Percentiles rank a stretch among this genome's conserved stretches.
phyloP scores from a whole-genome alignment of 2,329 filamentous ascomycete genomes.

The Epichloe sylvatica region DNA sequence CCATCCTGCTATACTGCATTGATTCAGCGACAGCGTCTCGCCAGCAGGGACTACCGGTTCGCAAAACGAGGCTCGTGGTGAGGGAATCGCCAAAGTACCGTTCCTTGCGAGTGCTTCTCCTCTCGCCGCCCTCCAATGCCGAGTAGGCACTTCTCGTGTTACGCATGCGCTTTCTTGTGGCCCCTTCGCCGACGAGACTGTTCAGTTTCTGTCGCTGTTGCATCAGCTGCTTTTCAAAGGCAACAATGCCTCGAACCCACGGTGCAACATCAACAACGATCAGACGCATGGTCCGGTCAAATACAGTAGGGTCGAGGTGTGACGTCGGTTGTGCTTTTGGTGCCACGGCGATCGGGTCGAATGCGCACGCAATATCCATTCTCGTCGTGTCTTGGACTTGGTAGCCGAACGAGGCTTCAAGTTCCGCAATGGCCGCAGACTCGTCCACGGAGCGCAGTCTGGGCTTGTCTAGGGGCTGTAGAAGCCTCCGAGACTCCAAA shows the following conservation, averaged over 20 bases:
- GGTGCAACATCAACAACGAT: slow-evolving; percentile 72
- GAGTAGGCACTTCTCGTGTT: slow-evolving; percentile 63
- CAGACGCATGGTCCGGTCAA: slow-evolving; percentile 55
- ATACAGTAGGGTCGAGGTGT: slow-evolving; percentile 53
- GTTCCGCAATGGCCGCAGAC: slow-evolving; percentile 17
- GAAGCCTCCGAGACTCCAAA: not conserved
- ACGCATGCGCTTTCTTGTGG: slow-evolving; percentile 38
- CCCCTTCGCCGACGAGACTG: slow-evolving; percentile 47
- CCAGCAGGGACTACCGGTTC: slow-evolving; percentile 42
- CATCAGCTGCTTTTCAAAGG: slow-evolving; percentile 59
- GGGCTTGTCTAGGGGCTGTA: not conserved
- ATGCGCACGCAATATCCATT: slow-evolving; percentile 42
- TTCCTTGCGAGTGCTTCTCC: slow-evolving; percentile 53
- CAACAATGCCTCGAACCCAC: slow-evolving; percentile 74
- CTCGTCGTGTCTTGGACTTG: slow-evolving; percentile 24
- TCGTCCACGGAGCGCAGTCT: slow-evolving; percentile 20
- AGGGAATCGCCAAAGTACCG: slow-evolving; percentile 54
- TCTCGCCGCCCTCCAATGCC: slow-evolving; percentile 60
- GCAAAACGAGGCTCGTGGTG: slow-evolving; percentile 47
- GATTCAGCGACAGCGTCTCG: slow-evolving; percentile 12
- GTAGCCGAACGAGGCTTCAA: slow-evolving; percentile 25
- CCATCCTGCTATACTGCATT: slow-evolving; percentile 8
- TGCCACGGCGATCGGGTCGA: slow-evolving; percentile 43
- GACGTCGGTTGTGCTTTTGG: slow-evolving; percentile 25
- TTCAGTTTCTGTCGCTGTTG: slow-evolving; percentile 50